Evolutionary conservation across 345 rosid genomes (phyloP).

Genomic region (Boechera divaricarpa): DNA sequence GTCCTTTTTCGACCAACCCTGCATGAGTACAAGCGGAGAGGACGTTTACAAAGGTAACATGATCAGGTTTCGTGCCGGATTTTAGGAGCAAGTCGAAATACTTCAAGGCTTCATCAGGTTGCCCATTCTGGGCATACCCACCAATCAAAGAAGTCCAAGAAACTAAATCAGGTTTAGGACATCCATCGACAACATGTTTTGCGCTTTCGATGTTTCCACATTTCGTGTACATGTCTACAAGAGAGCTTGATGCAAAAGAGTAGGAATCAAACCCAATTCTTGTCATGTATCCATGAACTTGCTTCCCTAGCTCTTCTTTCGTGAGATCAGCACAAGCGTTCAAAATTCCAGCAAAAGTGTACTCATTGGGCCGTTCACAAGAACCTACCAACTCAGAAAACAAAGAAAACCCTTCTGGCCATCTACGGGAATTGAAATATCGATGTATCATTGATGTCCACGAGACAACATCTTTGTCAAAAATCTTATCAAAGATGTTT

Average conservation of each 20-base stretch:
- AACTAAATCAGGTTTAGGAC: slow-evolving; percentile 65
- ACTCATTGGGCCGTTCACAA: slow-evolving; percentile 67
- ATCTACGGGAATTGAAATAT: slow-evolving; percentile 68
- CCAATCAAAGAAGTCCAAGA: slow-evolving; percentile 83
- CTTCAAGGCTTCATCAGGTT: slow-evolving; percentile 62
- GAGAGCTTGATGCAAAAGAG: slow-evolving; percentile 79
- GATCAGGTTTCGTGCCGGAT: slow-evolving; percentile 78
- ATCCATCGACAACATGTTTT: slow-evolving; percentile 59
- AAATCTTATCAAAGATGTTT: slow-evolving; percentile 66
- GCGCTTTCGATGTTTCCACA: slow-evolving; percentile 79
- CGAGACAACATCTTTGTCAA: slow-evolving; percentile 71
- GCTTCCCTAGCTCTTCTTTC: slow-evolving; percentile 73
- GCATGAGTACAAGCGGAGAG: slow-evolving; percentile 89
- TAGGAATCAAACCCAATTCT: slow-evolving; percentile 63
- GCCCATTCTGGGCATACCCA: slow-evolving; percentile 87
- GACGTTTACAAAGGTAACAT: slow-evolving; percentile 78
- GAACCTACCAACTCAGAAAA: slow-evolving; percentile 63
- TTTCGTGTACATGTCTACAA: slow-evolving; percentile 86
- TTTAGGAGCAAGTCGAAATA: slow-evolving; percentile 67
- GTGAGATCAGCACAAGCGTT: slow-evolving; percentile 74
- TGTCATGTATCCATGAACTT: slow-evolving; percentile 82
- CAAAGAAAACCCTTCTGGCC: slow-evolving; percentile 68
- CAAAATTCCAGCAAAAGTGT: slow-evolving; percentile 77
- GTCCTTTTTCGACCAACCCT: slow-evolving; percentile 80
- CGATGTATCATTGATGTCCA: slow-evolving; percentile 91